Evolutionary conservation across 2,329 filamentous ascomycete genomes (phyloP).

Genomic region (Rhexocercosporidium sp.): DNA sequence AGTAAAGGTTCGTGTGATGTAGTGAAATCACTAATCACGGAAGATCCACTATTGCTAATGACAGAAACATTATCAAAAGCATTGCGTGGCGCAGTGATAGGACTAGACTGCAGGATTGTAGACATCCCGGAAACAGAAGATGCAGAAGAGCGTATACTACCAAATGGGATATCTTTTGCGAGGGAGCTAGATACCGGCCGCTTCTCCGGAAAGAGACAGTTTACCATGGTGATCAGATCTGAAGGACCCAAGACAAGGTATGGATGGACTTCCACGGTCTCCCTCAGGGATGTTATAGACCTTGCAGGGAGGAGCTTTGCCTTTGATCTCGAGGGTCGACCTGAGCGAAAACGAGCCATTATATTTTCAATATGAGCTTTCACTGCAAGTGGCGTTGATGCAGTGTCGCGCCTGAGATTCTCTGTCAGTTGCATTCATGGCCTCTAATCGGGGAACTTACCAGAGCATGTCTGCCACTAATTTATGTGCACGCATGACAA

Average conservation of each 20-base stretch:
- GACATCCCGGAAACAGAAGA: slow-evolving; percentile 73
- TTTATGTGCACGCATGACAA: slow-evolving; percentile 80
- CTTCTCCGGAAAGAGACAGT: slow-evolving; percentile 81
- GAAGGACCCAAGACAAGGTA: slow-evolving; percentile 81
- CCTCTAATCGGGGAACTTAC: slow-evolving; percentile 45
- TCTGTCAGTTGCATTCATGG: not conserved
- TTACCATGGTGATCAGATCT: slow-evolving; percentile 80
- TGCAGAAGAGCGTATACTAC: slow-evolving; percentile 67
- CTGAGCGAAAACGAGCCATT: slow-evolving; percentile 61
- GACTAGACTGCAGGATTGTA: slow-evolving; percentile 70
- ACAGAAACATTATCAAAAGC: slow-evolving; percentile 71
- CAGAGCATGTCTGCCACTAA: slow-evolving; percentile 76
- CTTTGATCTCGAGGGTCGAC: slow-evolving; percentile 50
- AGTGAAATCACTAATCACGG: slow-evolving; percentile 71
- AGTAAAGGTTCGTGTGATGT: slow-evolving; percentile 68
- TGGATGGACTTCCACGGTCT: slow-evolving; percentile 79
- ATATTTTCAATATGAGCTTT: slow-evolving; percentile 75
- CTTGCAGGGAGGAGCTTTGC: slow-evolving; percentile 70
- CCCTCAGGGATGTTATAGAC: slow-evolving; percentile 73
- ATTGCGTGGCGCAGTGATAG: slow-evolving; percentile 59
- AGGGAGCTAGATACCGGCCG: slow-evolving; percentile 63
- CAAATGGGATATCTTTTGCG: slow-evolving; percentile 56
- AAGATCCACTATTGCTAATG: slow-evolving; percentile 74
- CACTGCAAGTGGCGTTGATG: slow-evolving; percentile 66
- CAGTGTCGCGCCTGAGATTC: slow-evolving; percentile 57